Evolutionary conservation across 75 land plant species (phyloP).

Genomic region (Gnetum montanum): DNA sequence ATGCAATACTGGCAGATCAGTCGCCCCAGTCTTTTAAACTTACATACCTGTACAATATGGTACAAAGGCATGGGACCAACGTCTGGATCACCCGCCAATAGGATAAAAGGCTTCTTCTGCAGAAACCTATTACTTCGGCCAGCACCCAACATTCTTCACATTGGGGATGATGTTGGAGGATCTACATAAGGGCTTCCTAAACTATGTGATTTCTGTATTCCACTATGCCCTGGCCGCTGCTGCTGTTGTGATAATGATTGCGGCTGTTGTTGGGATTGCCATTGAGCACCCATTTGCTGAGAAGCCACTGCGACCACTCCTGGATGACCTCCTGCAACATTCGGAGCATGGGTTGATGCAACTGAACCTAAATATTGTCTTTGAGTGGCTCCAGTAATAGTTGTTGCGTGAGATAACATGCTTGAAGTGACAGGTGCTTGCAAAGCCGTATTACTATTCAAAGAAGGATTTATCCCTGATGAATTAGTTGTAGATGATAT

Average conservation of each 20-base stretch:
- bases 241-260: conserved; percentile 9
- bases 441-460: conserved; percentile 7
- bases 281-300: conserved; percentile 16
- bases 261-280: conserved; percentile 27
- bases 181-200: conserved; percentile 24
- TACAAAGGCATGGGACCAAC: conserved; percentile 1
- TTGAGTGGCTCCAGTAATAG: conserved; percentile 16
- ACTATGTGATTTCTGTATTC: background rate
- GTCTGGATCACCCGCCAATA: conserved; percentile 1
- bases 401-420: conserved; percentile 8
- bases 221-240: conserved; percentile 9
- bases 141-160: conserved; percentile 13
- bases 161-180: conserved; percentile 26
- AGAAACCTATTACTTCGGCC: background rate
- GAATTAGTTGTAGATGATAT: conserved; percentile 12
- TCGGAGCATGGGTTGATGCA: conserved; percentile 19
- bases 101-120: conserved; percentile 6
- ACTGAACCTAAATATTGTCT: conserved; percentile 21
- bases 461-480: conserved; percentile 9
- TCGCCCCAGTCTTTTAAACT: background rate
- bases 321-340: conserved; percentile 3
- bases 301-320: background rate
- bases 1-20: background rate
- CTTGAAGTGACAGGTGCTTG: conserved; percentile 20
- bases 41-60: conserved; percentile 8